Conservation (phyloP, 495 filamentous ascomycete species). For the Hypoxylon lienhwacheense region DNA sequence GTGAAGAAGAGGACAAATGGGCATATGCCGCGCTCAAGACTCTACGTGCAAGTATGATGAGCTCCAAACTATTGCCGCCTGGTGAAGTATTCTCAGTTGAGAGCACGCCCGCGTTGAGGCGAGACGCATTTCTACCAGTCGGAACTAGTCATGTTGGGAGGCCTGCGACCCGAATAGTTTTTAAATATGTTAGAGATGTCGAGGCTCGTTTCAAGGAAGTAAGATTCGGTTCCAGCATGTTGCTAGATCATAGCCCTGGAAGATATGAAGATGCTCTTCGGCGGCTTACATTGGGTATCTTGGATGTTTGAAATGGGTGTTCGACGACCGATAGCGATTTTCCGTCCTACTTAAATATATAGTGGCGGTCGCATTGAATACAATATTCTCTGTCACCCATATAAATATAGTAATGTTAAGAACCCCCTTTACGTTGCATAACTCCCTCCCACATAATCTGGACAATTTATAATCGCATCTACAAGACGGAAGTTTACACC, state of each 20-base stretch:
- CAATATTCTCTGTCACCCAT: no score
- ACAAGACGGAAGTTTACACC: no score
- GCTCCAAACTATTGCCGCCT: constrained; percentile 70
- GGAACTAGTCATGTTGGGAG: constrained; percentile 55
- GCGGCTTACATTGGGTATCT: constrained; percentile 42
- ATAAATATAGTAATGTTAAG: no score
- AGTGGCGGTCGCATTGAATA: no score
- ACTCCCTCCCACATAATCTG: no score
- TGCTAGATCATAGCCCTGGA: constrained; percentile 76
- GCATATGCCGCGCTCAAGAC: constrained; percentile 68
- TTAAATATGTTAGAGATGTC: constrained; percentile 67
- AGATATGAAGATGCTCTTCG: constrained; percentile 64
- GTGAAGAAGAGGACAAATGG: constrained; percentile 66
- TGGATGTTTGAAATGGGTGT: constrained; percentile 22
- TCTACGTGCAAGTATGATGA: constrained; percentile 68
- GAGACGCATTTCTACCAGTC: constrained; percentile 55
- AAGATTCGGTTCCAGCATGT: constrained; percentile 69
- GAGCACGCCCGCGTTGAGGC: constrained; percentile 60
- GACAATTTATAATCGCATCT: no score
- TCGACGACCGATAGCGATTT: no score
- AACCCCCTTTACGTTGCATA: no score
- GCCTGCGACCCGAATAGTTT: constrained; percentile 65
- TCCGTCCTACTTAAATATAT: no score
- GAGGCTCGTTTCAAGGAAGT: constrained; percentile 70
- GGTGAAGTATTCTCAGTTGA: constrained; percentile 77